Evolutionary conservation across 176 grass and related monocot species (phyloP).

Genomic region (Eragrostis nindensis): DNA sequence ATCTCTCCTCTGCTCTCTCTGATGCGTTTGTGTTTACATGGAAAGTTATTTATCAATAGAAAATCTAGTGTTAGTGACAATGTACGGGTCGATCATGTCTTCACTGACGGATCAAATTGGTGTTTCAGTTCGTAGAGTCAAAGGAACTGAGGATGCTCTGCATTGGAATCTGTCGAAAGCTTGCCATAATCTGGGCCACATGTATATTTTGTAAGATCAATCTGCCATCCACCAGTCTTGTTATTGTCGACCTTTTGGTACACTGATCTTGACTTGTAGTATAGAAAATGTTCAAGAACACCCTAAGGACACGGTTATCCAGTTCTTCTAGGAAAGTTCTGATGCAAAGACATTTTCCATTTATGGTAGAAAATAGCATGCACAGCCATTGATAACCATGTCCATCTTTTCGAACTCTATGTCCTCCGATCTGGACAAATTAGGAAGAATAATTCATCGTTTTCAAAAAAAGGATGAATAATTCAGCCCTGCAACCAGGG

Average conservation of each 20-base stretch:
- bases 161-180: conserved; percentile 17
- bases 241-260: not conserved
- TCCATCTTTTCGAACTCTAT: not conserved
- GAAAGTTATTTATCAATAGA: not conserved
- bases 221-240: not conserved
- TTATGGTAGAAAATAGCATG: not conserved
- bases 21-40: not conserved
- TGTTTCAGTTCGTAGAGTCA: conserved; percentile 64
- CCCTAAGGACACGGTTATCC: not conserved
- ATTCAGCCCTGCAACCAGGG: not conserved
- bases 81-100: not conserved
- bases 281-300: not conserved
- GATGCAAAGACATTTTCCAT: not conserved
- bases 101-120: conserved; percentile 41
- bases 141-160: conserved; percentile 27
- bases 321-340: not conserved
- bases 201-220: conserved; percentile 43
- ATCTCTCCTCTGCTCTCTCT: not conserved
- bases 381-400: not conserved
- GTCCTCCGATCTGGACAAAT: not conserved
- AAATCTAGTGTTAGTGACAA: not conserved
- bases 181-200: conserved; percentile 1
- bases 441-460: no score
- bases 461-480: no score
- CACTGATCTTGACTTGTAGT: not conserved